Conservation (phyloP, 139 green algal genomes). For the Nannochloris sp. region DNA sequence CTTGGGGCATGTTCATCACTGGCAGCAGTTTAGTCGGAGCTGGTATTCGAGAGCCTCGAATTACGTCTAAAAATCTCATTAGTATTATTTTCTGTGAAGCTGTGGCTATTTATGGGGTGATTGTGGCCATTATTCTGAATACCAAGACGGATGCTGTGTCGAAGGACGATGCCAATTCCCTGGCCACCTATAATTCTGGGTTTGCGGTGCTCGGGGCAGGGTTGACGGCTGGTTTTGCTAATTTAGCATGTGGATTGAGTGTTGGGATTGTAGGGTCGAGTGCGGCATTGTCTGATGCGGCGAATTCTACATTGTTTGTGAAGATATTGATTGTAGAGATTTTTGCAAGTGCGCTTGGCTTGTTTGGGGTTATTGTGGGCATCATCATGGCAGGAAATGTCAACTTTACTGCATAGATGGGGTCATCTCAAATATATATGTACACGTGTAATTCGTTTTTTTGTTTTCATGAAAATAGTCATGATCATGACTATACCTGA, state of each 20-base stretch:
- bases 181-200: constrained; percentile 43
- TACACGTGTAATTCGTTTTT: not conserved
- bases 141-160: constrained; percentile 81
- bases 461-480: not conserved
- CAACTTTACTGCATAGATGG: constrained; percentile 7
- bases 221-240: constrained; percentile 86
- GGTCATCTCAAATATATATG: not conserved
- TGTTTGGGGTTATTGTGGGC: constrained; percentile 89
- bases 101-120: constrained; percentile 98
- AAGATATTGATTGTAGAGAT: constrained; percentile 99
- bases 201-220: constrained; percentile 94
- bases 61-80: constrained; percentile 99
- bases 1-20: constrained; percentile 99
- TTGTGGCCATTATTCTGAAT: constrained; percentile 97
- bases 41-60: constrained; percentile 85
- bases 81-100: constrained; percentile 99
- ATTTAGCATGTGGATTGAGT: constrained; percentile 96
- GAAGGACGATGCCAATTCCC: constrained; percentile 27
- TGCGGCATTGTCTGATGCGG: constrained; percentile 91
- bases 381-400: constrained; percentile 38
- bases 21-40: constrained; percentile 90
- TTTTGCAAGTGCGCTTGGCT: constrained; percentile 88
- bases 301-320: constrained; percentile 97
- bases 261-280: constrained; percentile 96
- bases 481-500: too few species aligned